A percentile compares a stretch with the other conserved stretches of the same genome.
Evolutionary conservation across 306 rosid genomes (phyloP).

Genomic region (Trifolium repens): DNA sequence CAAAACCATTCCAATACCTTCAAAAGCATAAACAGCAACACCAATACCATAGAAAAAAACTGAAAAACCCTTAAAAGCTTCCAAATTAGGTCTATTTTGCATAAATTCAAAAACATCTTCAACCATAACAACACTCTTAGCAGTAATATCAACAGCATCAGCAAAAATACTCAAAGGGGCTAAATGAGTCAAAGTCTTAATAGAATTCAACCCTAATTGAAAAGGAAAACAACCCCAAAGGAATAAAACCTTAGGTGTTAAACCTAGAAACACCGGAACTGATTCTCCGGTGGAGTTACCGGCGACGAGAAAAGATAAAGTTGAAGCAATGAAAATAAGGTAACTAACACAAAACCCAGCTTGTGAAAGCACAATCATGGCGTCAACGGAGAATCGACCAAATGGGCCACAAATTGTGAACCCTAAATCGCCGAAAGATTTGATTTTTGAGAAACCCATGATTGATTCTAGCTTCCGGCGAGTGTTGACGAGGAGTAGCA

Average conservation of each 20-base stretch:
- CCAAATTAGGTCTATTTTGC: slow-evolving; percentile 51
- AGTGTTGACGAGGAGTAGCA: slow-evolving; percentile 70
- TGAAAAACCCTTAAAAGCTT: slow-evolving; percentile 61
- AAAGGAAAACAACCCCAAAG: slow-evolving; percentile 76
- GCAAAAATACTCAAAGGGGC: slow-evolving; percentile 81
- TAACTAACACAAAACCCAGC: slow-evolving; percentile 77
- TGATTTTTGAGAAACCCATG: slow-evolving; percentile 47
- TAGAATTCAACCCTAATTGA: slow-evolving; percentile 70
- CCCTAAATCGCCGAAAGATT: slow-evolving; percentile 73
- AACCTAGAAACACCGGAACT: slow-evolving; percentile 43
- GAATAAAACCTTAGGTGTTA: slow-evolving; percentile 53
- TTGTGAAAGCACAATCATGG: slow-evolving; percentile 67
- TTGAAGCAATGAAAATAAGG: slow-evolving; percentile 64
- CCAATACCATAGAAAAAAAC: slow-evolving; percentile 72
- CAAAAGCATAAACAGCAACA: slow-evolving; percentile 78
- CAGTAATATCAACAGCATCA: slow-evolving; percentile 61
- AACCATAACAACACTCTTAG: slow-evolving; percentile 70
- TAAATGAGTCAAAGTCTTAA: slow-evolving; percentile 66
- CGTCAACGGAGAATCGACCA: slow-evolving; percentile 66
- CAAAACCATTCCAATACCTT: slow-evolving; percentile 73
- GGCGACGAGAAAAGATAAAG: slow-evolving; percentile 48
- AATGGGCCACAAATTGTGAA: slow-evolving; percentile 58
- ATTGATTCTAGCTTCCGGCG: slow-evolving; percentile 67
- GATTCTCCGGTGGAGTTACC: slow-evolving; percentile 8
- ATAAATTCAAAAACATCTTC: slow-evolving; percentile 57